phyloP scores from a whole-genome alignment of 2,329 filamentous ascomycete species.

The Tolypocladium inflatum region DNA sequence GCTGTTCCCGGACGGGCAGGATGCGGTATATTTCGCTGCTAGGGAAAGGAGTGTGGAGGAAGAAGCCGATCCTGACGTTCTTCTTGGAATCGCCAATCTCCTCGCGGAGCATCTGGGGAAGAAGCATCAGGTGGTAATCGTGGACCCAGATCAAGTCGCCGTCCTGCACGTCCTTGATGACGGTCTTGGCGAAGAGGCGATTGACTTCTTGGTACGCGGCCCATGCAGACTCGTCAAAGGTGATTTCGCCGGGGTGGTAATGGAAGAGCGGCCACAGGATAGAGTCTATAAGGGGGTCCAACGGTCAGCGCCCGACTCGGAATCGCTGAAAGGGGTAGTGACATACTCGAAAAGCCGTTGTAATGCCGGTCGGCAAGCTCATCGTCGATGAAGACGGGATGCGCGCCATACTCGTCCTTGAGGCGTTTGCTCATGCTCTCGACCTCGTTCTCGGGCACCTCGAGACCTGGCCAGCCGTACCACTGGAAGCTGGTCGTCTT shows the following conservation, averaged over 20 bases:
- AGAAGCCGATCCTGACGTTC: slow-evolving; percentile 97
- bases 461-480: slow-evolving; percentile 96
- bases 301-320: neutral
- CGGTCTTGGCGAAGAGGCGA: slow-evolving; percentile 78
- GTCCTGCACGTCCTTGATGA: slow-evolving; percentile 80
- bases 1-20: slow-evolving; percentile 80
- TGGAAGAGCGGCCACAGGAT: slow-evolving; percentile 99
- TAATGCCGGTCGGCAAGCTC: slow-evolving; percentile 93
- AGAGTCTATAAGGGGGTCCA: slow-evolving; percentile 50
- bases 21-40: slow-evolving; percentile 97
- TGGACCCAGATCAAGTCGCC: slow-evolving; percentile 97
- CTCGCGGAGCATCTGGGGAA: slow-evolving; percentile 90
- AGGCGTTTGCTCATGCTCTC: slow-evolving; percentile 64
- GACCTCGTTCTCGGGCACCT: slow-evolving; percentile 79
- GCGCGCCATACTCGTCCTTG: slow-evolving; percentile 78
- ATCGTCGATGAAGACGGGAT: slow-evolving; percentile 88
- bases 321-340: neutral
- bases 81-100: slow-evolving; percentile 73
- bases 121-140: slow-evolving; percentile 96
- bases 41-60: slow-evolving; percentile 93
- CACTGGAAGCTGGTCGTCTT: slow-evolving; percentile 94
- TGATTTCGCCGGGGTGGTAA: slow-evolving; percentile 97
- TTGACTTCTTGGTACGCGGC: slow-evolving; percentile 89
- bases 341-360: slow-evolving; percentile 91
- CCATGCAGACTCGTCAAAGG: slow-evolving; percentile 94